phyloP scores from a whole-genome alignment of 139 green algal genomes.

The Tetraselmis striata region DNA sequence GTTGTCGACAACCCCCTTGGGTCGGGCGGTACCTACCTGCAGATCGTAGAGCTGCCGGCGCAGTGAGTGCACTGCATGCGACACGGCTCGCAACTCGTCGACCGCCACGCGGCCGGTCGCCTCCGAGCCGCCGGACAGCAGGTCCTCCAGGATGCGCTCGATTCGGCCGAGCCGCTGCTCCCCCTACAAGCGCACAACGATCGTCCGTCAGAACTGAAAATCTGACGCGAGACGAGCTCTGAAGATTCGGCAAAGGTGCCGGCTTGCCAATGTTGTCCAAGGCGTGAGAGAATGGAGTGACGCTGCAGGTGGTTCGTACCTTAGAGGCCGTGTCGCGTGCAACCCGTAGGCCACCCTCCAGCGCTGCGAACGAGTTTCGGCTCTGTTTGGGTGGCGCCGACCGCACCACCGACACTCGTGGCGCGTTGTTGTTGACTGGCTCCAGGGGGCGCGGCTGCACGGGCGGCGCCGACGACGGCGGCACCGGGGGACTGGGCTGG shows the following conservation, averaged over 20 bases:
- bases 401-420: neutral
- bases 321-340: neutral
- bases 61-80: neutral
- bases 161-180: neutral
- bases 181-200: no score
- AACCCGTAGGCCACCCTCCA: neutral
- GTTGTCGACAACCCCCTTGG: no score
- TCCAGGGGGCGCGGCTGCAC: neutral
- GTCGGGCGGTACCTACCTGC: no score
- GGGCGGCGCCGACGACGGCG: neutral
- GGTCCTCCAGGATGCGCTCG: neutral
- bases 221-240: no score
- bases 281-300: no score
- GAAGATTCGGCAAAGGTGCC: no score
- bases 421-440: neutral
- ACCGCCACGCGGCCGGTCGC: neutral
- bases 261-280: no score
- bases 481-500: no score
- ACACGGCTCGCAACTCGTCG: neutral
- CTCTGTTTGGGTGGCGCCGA: neutral
- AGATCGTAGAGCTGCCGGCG: neutral
- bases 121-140: neutral
- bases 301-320: no score
- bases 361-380: neutral
- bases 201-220: no score